Evolutionary conservation across 1,284 basidiomycete species (phyloP).

Genomic region (Sporisorium scitamineum): DNA sequence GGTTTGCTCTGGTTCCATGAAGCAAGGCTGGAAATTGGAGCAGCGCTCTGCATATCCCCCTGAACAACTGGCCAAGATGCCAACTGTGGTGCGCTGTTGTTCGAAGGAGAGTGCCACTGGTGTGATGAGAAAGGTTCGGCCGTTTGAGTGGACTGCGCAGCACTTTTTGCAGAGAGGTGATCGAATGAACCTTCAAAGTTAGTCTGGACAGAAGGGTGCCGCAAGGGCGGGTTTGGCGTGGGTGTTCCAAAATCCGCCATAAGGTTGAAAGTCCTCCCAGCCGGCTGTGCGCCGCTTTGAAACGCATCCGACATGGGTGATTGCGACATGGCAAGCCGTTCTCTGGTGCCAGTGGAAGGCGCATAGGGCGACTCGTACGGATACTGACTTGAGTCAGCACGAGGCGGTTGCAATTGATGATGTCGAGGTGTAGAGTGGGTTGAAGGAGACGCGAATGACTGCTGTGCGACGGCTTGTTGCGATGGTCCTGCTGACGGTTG

Average conservation of each 20-base stretch:
- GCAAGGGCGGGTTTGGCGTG: slow-evolving; percentile 23
- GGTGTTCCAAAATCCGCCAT: slow-evolving; percentile 41
- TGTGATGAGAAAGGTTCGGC: not conserved
- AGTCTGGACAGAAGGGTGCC: slow-evolving; percentile 16
- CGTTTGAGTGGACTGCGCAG: not conserved
- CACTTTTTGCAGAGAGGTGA: not conserved
- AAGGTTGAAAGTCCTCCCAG: slow-evolving; percentile 36
- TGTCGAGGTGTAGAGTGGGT: slow-evolving; percentile 17
- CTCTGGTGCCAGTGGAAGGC: slow-evolving; percentile 22
- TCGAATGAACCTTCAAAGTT: not conserved
- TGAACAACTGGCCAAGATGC: slow-evolving; percentile 12
- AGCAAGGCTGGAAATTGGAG: slow-evolving; percentile 12
- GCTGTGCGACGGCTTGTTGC: slow-evolving; percentile 15
- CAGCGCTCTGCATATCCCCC: not conserved
- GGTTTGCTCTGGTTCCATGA: slow-evolving; percentile 26
- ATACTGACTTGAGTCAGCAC: slow-evolving; percentile 10
- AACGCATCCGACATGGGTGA: slow-evolving; percentile 41
- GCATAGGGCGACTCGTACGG: slow-evolving; percentile 28
- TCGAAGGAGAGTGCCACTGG: slow-evolving; percentile 2
- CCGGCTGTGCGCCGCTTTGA: slow-evolving; percentile 21
- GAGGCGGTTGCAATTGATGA: slow-evolving; percentile 12
- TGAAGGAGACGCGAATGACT: slow-evolving; percentile 7
- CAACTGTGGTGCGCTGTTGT: slow-evolving; percentile 7
- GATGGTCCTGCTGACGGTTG: slow-evolving; percentile 6
- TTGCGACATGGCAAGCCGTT: slow-evolving; percentile 37